Conservation (phyloP, 2,329 filamentous ascomycete genomes). For the Aspergillus brunneoviolaceus region DNA sequence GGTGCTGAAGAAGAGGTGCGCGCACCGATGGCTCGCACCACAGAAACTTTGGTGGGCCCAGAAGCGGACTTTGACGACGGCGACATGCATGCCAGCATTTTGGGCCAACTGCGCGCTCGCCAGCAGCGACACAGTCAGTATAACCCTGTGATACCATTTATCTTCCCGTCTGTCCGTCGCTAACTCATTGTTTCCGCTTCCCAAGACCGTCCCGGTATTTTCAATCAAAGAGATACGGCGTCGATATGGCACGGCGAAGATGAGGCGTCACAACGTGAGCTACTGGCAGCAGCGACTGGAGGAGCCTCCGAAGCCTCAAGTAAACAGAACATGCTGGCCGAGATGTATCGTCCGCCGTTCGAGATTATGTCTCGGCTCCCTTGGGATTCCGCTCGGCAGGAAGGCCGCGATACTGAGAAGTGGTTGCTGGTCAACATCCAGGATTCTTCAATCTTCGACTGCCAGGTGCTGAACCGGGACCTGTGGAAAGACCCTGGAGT, state of each 20-base stretch:
- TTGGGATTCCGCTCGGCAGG: constrained; percentile 82
- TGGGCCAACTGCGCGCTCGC: constrained; percentile 62
- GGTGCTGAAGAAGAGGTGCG: constrained; percentile 65
- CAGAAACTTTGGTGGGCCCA: constrained; percentile 84
- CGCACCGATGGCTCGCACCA: constrained; percentile 86
- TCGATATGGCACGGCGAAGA: constrained; percentile 60
- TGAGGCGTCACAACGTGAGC: constrained; percentile 50
- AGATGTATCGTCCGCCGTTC: constrained; percentile 89
- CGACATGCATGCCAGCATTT: constrained; percentile 60
- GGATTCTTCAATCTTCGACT: constrained; percentile 89
- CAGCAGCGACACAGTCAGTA: constrained; percentile 38
- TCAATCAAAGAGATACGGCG: constrained; percentile 62
- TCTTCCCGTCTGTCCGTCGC: not conserved
- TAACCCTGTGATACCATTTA: not conserved
- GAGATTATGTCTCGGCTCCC: constrained; percentile 76
- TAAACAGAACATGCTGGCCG: constrained; percentile 77
- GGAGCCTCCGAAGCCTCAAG: constrained; percentile 64
- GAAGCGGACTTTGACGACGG: constrained; percentile 56
- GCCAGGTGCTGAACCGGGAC: constrained; percentile 89
- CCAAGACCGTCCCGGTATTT: constrained; percentile 60
- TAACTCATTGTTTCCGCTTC: constrained; percentile 14
- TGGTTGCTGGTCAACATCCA: constrained; percentile 97
- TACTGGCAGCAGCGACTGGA: constrained; percentile 61
- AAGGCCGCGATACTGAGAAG: constrained; percentile 84
- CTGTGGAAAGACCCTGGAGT: constrained; percentile 89